Base-by-base conservation (phyloP, 257 asterid species). In the Solanum rostratum region DNA sequence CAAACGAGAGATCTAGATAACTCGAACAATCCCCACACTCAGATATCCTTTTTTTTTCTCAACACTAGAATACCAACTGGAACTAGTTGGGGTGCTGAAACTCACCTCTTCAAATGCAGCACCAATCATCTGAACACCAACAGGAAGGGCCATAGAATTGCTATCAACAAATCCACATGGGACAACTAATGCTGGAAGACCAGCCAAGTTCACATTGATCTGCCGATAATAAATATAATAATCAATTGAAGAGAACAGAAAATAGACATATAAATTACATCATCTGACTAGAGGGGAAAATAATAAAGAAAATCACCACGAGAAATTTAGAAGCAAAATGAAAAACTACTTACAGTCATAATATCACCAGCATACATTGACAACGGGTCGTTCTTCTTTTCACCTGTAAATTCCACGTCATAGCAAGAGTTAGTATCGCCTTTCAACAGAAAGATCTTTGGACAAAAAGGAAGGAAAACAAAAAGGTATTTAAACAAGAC, bases 301-400 rank as follows among this genome's bases (percentile, higher is more conserved):
- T 39, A 65, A 79, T 60, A 2, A 54, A 70, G 20, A 62, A 73
- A 52, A 57, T 55, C 55, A 74, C 69, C 52, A 83, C 19, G 20
- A 79, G 69, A 52, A 66, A 73, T 46, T 43, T 22, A 73, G 54
- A 85, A 65, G 54, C 66, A 65, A 71, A 27, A 62, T 0, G 11
- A 86, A 69, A 14, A 57, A 63, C 22, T 76, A 90, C 98, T 92
- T 89, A 95, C 99, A 41, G 98, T 97, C 99, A 95, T 97, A 65
- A 94, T 94, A 86, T 97, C 99, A 80, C 99, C 99, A 7, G 98
- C 98, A 83, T 97, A 97, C 99, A 97, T 95, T 88, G 99, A 97
- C 93, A 97, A 89, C 3, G 98, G 98, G 70, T 97, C 99, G 82
- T 94, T 89, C 93, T 95, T 97, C 98, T 97, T 97, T 91, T 97